A percentile compares a stretch with the other conserved stretches of the same genome.
These are phyloP conservation scores for Eleusine coracana DNA, from an alignment of 176 grass and related monocot genomes.

Conservation along the genomic window DNA sequence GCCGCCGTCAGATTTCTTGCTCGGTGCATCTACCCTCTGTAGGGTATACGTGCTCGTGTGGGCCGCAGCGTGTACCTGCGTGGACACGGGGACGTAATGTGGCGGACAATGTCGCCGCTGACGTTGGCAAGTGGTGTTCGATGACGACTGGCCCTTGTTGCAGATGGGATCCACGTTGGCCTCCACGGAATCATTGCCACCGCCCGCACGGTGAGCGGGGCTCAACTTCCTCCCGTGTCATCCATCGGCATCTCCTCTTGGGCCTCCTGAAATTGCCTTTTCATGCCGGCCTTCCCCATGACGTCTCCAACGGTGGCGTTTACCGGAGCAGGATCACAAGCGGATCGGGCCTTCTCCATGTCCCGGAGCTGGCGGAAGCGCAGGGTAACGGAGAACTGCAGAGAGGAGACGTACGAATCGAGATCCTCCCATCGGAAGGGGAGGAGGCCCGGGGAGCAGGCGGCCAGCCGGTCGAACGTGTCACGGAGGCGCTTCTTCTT, in stretches of 20 bases:
- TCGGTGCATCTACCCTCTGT: no score
- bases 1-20: no score
- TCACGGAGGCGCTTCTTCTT: constrained; percentile 53
- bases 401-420: constrained; percentile 46
- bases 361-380: constrained; percentile 21
- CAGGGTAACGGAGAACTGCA: constrained; percentile 35
- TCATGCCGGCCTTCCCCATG: background rate
- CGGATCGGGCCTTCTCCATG: background rate
- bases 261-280: background rate
- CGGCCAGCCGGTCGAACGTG: constrained; percentile 41
- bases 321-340: background rate
- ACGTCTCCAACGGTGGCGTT: background rate
- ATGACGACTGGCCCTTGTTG: no score
- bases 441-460: constrained; percentile 30
- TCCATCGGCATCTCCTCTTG: background rate
- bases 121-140: no score
- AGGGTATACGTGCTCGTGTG: no score
- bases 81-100: no score
- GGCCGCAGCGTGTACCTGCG: no score
- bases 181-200: no score
- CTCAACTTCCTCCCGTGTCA: no score
- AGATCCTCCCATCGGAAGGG: constrained; percentile 58
- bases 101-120: no score
- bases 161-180: no score
- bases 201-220: no score